Percentiles rank a stretch among this genome's conserved stretches.
These are phyloP conservation scores for Cordyceps militaris DNA, from an alignment of 2,329 filamentous ascomycete species.

Conservation along the genomic window DNA sequence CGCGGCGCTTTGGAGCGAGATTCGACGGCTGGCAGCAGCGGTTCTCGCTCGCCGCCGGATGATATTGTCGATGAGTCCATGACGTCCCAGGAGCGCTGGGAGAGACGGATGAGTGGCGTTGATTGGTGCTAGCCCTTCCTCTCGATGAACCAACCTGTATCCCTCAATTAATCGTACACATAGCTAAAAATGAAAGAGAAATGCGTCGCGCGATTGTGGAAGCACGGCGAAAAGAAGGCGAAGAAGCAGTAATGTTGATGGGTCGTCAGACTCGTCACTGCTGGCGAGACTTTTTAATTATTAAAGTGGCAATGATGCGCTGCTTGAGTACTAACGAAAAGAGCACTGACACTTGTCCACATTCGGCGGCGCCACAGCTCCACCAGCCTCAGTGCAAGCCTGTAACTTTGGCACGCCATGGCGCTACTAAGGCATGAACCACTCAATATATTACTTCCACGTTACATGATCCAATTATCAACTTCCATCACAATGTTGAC, in stretches of 20 bases:
- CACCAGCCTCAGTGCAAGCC: not conserved
- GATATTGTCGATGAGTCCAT: conserved; percentile 10
- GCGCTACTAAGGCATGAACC: not conserved
- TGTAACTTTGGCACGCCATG: not conserved
- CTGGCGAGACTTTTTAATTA: conserved; percentile 4
- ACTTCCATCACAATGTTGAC: not conserved
- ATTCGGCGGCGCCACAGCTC: conserved; percentile 2
- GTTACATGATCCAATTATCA: not conserved
- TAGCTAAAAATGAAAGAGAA: not conserved
- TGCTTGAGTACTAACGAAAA: not conserved
- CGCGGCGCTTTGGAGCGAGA: conserved; percentile 42
- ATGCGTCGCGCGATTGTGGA: not conserved
- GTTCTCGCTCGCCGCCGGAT: conserved; percentile 26
- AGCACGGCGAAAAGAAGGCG: not conserved
- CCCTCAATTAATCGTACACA: conserved; percentile 8
- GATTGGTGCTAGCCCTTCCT: not conserved
- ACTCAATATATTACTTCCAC: not conserved
- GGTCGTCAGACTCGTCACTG: conserved; percentile 11
- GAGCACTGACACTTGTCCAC: not conserved
- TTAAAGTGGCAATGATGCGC: not conserved
- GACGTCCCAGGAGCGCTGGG: not conserved
- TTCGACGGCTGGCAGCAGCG: conserved; percentile 27
- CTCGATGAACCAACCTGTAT: not conserved
- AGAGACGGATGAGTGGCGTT: not conserved
- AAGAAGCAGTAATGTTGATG: not conserved